These are phyloP conservation scores for Peniophora sp. DNA, from an alignment of 1,284 basidiomycete species.

Conservation along the genomic window DNA sequence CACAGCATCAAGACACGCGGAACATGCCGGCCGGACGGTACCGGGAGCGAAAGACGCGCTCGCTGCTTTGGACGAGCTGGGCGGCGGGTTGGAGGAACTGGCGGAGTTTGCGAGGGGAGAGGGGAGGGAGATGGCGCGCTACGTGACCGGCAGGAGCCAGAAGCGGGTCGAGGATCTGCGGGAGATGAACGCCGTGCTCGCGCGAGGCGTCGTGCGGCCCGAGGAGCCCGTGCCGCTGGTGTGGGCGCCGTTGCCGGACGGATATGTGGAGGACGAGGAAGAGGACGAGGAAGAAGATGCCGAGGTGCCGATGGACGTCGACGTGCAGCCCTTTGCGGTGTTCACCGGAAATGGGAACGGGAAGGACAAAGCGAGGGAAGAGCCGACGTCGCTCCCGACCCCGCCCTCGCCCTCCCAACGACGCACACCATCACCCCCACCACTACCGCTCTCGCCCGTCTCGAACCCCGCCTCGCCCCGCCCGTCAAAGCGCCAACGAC, in stretches of 20 bases:
- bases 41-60: conserved; percentile 51
- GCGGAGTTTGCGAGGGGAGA: conserved; percentile 54
- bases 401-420: conserved; percentile 10
- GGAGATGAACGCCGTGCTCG: conserved; percentile 59
- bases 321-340: not conserved
- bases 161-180: conserved; percentile 61
- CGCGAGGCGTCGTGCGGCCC: conserved; percentile 46
- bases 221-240: conserved; percentile 44
- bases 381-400: not conserved
- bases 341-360: conserved; percentile 14
- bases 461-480: conserved; percentile 44
- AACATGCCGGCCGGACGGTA: conserved; percentile 56
- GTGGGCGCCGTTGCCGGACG: conserved; percentile 37
- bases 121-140: conserved; percentile 57
- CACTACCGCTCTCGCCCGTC: conserved; percentile 46
- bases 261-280: conserved; percentile 16
- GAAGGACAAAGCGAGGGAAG: conserved; percentile 11
- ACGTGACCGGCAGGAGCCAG: conserved; percentile 44
- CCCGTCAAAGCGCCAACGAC: conserved; percentile 46
- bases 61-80: conserved; percentile 64
- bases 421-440: conserved; percentile 29
- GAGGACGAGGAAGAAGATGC: conserved; percentile 26
- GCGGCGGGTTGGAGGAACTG: conserved; percentile 61
- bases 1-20: conserved; percentile 61
- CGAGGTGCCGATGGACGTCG: conserved; percentile 23